Conservation (phyloP, 129 eudicot species). For the Calendula officinalis region DNA sequence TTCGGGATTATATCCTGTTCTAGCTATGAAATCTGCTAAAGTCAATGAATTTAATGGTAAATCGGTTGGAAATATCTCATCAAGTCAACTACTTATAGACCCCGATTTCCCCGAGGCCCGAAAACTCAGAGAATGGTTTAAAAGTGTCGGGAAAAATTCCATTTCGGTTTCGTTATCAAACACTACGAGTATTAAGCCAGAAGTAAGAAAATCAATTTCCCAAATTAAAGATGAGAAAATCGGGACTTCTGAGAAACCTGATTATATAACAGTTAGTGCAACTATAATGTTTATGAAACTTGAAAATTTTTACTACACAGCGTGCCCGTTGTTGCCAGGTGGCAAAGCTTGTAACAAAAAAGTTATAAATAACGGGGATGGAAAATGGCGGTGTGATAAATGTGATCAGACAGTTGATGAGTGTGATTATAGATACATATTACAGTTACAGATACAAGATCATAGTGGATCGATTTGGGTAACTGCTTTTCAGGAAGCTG, state of each 20-base stretch:
- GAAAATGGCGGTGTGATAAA: conserved; percentile 86
- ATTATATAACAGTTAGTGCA: conserved; percentile 65
- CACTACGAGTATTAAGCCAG: conserved; percentile 36
- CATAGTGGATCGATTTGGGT: conserved; percentile 81
- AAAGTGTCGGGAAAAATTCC: conserved; percentile 49
- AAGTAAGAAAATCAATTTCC: conserved; percentile 63
- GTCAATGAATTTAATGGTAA: conserved; percentile 76
- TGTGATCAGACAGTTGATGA: conserved; percentile 67
- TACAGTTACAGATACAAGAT: conserved; percentile 81
- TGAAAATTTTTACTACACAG: conserved; percentile 74
- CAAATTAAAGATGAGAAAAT: conserved; percentile 88
- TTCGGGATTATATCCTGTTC: conserved; percentile 61
- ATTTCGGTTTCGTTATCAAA: conserved; percentile 64
- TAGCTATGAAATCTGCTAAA: conserved; percentile 74
- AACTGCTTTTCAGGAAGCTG: conserved; percentile 84
- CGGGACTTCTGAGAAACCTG: conserved; percentile 91
- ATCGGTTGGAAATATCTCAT: conserved; percentile 65
- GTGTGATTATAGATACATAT: conserved; percentile 77
- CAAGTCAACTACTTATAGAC: conserved; percentile 61
- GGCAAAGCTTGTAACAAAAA: conserved; percentile 80
- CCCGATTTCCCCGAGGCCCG: conserved; percentile 86
- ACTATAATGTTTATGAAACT: conserved; percentile 39
- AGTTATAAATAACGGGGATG: conserved; percentile 80
- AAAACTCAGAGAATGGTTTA: conserved; percentile 61
- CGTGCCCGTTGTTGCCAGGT: conserved; percentile 62